Evolutionary conservation across 371 early-diverging fungal genomes (phyloP).

Genomic region (Dinochytrium kinnereticum): DNA sequence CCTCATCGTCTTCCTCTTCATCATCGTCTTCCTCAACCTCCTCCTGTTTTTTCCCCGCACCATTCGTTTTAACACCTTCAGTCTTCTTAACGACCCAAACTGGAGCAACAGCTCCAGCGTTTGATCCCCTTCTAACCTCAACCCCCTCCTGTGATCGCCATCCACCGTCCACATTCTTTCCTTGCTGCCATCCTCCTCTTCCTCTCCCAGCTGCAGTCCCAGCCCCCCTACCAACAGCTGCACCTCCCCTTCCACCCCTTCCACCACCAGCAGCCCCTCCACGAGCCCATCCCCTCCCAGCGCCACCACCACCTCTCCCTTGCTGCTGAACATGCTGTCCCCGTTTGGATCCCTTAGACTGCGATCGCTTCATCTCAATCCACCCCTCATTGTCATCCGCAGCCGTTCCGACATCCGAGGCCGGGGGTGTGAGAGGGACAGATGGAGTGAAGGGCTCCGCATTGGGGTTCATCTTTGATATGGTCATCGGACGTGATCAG

Average conservation of each 20-base stretch:
- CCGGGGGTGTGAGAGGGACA: neutral
- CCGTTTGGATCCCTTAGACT: neutral
- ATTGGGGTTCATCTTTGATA: neutral
- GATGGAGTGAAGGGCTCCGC: neutral
- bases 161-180: neutral
- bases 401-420: neutral
- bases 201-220: neutral
- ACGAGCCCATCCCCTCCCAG: neutral
- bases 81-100: neutral
- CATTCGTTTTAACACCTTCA: neutral
- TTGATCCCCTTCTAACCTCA: neutral
- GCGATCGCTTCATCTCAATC: neutral
- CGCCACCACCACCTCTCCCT: neutral
- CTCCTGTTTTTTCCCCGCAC: neutral
- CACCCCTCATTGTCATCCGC: neutral
- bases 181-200: neutral
- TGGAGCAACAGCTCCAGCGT: neutral
- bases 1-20: neutral
- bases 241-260: neutral
- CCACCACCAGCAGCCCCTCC: neutral
- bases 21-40: neutral
- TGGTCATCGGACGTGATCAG: too few species aligned
- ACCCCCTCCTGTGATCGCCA: neutral
- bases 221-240: neutral
- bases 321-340: too few species aligned